These are phyloP conservation scores for Phytophthora sansomeana DNA, from an alignment of 352 stramenopile species.

Conservation along the genomic window DNA sequence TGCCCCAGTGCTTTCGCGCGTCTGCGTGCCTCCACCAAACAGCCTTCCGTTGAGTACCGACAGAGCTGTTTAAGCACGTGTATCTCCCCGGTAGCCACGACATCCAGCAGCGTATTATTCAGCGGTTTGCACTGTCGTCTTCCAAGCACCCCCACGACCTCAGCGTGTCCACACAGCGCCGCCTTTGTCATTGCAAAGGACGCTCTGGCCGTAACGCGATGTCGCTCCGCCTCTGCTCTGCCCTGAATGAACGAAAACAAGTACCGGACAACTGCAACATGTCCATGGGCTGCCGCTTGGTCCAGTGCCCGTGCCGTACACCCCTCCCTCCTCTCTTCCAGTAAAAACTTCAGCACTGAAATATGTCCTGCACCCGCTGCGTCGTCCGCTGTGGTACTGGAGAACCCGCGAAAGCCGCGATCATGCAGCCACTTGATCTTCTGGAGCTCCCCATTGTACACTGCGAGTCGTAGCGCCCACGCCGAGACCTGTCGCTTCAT, in stretches of 20 bases:
- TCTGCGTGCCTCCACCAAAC: slow-evolving; percentile 38
- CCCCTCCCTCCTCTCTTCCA: slow-evolving; percentile 47
- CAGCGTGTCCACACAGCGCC: slow-evolving; percentile 33
- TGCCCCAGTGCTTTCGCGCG: slow-evolving; percentile 31
- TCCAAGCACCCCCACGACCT: slow-evolving; percentile 34
- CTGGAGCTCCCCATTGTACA: slow-evolving; percentile 33
- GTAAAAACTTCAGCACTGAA: slow-evolving; percentile 50
- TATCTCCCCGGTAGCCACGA: slow-evolving; percentile 34
- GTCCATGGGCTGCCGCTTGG: slow-evolving; percentile 59
- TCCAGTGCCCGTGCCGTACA: slow-evolving; percentile 53
- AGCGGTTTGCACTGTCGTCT: slow-evolving; percentile 31
- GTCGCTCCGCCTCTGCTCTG: slow-evolving; percentile 9
- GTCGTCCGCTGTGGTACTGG: slow-evolving; percentile 30
- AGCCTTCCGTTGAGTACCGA: slow-evolving; percentile 41
- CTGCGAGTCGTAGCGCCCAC: slow-evolving; percentile 37
- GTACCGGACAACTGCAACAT: slow-evolving; percentile 57
- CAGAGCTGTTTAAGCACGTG: slow-evolving; percentile 38
- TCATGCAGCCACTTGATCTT: slow-evolving; percentile 44
- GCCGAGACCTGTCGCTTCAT: slow-evolving; percentile 24
- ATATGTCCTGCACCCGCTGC: slow-evolving; percentile 46
- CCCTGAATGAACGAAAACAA: slow-evolving; percentile 43
- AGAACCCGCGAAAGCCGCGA: slow-evolving; percentile 35
- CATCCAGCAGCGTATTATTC: slow-evolving; percentile 40
- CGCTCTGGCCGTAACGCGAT: slow-evolving; percentile 28
- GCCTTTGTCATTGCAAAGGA: slow-evolving; percentile 43